Evolutionary conservation across 2,329 filamentous ascomycete species (phyloP), one percentile per base, ranked within the genome.

Genomic region (Dothiorella sarmentorum): DNA sequence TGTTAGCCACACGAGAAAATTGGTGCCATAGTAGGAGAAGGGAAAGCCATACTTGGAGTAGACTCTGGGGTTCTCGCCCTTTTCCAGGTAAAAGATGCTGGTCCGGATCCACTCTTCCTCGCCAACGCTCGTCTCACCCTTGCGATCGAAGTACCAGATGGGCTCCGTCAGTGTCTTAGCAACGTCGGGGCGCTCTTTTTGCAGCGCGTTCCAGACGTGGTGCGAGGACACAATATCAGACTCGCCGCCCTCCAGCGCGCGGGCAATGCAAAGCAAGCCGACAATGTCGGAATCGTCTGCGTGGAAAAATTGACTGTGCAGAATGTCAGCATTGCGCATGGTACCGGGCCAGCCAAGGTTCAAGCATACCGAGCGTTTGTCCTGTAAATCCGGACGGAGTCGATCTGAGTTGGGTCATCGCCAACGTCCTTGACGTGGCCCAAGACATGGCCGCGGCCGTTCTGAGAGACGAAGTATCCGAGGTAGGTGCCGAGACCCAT

Each of bases 91-190:
- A 65, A 94, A 84, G 17, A 96, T 84, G 11, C 83, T 81, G 29
- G 87, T 85, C 42, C 81, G 80, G 66, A 90, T 89, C 75, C 85
- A 95, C 59, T 86, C 85, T 57, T 92, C 84, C 73, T 95, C 81
- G 11, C 89, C 90, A 13, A 79, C 76, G 20, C 85, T 89, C 1
- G 83, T 85, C 77, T 96, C 91, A 10, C 91, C 91, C 77, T 96
- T 96, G 57, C 91, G 87, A 74, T 96, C 91, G 71, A 95, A 93
- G 76, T 95, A 94, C 91, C 91, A 96, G 63, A 91, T 84, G 0
- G 91, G 90, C 70, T 86, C 76, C 1, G 88, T 87, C 56, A 96
- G 78, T 5, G 86, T 80, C 71, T 89, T 84, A 0, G 90, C 87
- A 1, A 95, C 87, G 67, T 93, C 90, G 0, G 90, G 90, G 22